Evolutionary conservation across 495 filamentous ascomycete species (phyloP).

Genomic region (Margaritispora aquatica): DNA sequence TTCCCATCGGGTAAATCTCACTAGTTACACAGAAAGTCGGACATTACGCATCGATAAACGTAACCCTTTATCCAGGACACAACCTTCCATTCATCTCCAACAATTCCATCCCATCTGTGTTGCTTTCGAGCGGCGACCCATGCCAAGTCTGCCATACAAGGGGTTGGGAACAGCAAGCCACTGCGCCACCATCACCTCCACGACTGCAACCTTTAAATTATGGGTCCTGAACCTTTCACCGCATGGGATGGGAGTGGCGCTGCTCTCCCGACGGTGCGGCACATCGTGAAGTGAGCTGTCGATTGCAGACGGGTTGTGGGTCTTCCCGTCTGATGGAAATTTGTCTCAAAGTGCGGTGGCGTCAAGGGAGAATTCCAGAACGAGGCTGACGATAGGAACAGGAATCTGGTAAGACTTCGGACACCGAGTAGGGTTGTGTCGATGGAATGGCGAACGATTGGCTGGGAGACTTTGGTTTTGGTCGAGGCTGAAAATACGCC

Average conservation of each 20-base stretch:
- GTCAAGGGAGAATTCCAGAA: neutral
- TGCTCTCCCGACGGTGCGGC: neutral
- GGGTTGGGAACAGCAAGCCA: neutral
- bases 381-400: neutral
- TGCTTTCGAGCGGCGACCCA: neutral
- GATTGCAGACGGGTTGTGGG: neutral
- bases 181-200: neutral
- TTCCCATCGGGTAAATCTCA: neutral
- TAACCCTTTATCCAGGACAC: neutral
- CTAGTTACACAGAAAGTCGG: neutral
- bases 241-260: neutral
- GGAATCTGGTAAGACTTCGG: neutral
- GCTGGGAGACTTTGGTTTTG: neutral
- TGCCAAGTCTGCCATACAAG: neutral
- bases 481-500: neutral
- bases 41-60: neutral
- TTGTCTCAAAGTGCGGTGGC: neutral
- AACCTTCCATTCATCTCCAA: neutral
- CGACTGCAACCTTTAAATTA: neutral
- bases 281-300: neutral
- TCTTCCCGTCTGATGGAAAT: neutral
- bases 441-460: neutral
- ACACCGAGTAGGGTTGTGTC: neutral
- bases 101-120: neutral
- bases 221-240: neutral